phyloP scores from a whole-genome alignment of 1,139 yeast species.

The Geotrichum klebahnii region DNA sequence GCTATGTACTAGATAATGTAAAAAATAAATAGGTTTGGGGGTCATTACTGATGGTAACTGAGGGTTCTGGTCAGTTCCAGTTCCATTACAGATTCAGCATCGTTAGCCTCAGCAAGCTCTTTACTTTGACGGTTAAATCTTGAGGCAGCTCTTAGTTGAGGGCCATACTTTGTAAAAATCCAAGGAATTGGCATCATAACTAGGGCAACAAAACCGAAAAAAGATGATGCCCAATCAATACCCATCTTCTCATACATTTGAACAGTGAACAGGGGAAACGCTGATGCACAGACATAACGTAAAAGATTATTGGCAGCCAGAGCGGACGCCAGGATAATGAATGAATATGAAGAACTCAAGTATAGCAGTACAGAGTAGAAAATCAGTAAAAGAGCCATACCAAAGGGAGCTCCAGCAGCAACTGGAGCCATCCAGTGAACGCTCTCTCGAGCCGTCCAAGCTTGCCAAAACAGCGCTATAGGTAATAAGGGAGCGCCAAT shows the following conservation, averaged over 20 bases:
- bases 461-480: slow-evolving; percentile 72
- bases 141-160: slow-evolving; percentile 46
- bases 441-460: slow-evolving; percentile 60
- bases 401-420: slow-evolving; percentile 72
- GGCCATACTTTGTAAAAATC: slow-evolving; percentile 56
- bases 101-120: slow-evolving; percentile 27
- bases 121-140: slow-evolving; percentile 14
- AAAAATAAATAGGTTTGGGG: no score
- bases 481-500: slow-evolving; percentile 58
- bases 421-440: slow-evolving; percentile 79
- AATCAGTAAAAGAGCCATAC: slow-evolving; percentile 65
- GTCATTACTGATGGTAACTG: no score
- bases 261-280: slow-evolving; percentile 71
- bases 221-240: slow-evolving; percentile 59
- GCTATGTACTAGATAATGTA: no score
- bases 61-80: slow-evolving; percentile 15
- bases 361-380: slow-evolving; percentile 68
- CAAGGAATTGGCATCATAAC: slow-evolving; percentile 66
- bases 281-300: slow-evolving; percentile 65
- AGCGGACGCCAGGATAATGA: slow-evolving; percentile 68
- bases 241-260: slow-evolving; percentile 56
- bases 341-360: slow-evolving; percentile 68
- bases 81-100: slow-evolving; percentile 38
- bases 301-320: slow-evolving; percentile 72
- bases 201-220: slow-evolving; percentile 55